Evolutionary conservation across 441 rosid genomes (phyloP), one percentile per base, ranked within the genome.

Genomic region (Croton laevigatus): DNA sequence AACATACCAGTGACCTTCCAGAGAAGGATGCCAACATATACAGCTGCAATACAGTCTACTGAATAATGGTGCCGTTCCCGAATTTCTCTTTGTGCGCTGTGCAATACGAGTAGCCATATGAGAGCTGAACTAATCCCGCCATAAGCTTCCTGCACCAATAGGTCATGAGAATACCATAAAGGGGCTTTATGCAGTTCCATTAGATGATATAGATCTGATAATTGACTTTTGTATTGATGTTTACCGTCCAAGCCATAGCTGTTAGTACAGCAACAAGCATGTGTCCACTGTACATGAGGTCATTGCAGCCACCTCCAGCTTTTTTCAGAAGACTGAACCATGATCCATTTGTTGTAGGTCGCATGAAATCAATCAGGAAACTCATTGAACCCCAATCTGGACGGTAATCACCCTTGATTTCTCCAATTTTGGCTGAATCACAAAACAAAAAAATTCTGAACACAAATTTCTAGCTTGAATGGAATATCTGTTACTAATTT

Each of bases 291-390:
- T 87, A 94, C 64, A 94, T 42, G 69, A 94, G 96, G 77, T 94
- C 98, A 82, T 94, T 91, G 89, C 98, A 94, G 71, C 98, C 98
- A 32, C 98, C 98, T 64, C 94, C 91, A 14, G 98, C 98, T 83
- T 81, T 85, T 83, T 84, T 89, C 68, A 94, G 85, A 36, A 89
- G 75, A 83, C 82, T 73, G 77, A 60, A 84, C 97, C 97, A 94
- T 11, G 95, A 77, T 65, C 89, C 96, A 78, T 84, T 89, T 0
- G 84, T 76, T 40, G 81, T 85, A 5, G 98, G 97, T 75, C 98
- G 84, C 68, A 94, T 80, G 83, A 94, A 89, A 73, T 94, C 90
- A 48, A 81, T 77, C 6, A 94, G 84, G 84, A 94, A 94, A 78
- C 85, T 85, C 97, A 91, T 86, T 61, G 72, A 70, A 65, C 97